phyloP scores from a whole-genome alignment of 352 stramenopile species.

The Blastocystis sp. region DNA sequence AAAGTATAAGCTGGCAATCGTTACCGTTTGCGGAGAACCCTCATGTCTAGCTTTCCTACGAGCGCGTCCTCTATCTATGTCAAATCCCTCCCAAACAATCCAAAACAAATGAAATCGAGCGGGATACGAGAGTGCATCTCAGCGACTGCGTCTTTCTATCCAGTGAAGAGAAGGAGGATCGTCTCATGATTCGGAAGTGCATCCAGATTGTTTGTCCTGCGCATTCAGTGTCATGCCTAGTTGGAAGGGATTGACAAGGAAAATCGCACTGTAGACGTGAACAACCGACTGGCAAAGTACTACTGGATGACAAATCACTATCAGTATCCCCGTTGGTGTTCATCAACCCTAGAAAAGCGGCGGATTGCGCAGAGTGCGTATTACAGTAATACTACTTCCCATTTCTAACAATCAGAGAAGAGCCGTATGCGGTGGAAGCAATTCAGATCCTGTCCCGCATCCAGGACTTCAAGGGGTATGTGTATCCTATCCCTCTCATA shows the following conservation, averaged over 20 bases:
- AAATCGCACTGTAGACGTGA: background rate
- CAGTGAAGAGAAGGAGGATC: conserved; percentile 29
- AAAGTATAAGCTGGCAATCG: conserved; percentile 28
- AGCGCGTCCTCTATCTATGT: conserved; percentile 3
- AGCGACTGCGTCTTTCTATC: conserved; percentile 39
- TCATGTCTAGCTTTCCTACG: conserved; percentile 26
- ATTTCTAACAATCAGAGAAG: background rate
- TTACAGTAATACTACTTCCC: background rate
- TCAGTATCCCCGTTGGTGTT: background rate
- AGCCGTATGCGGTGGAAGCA: conserved; percentile 41
- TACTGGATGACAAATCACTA: conserved; percentile 62
- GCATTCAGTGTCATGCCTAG: background rate
- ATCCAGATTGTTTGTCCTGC: conserved; percentile 33
- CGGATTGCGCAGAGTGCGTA: background rate
- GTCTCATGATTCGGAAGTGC: conserved; percentile 23
- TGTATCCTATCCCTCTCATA: background rate
- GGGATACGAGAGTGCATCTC: conserved; percentile 9
- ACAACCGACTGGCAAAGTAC: background rate
- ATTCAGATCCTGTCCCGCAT: conserved; percentile 28
- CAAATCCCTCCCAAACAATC: background rate
- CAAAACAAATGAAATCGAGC: background rate
- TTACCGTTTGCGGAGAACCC: background rate
- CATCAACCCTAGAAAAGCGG: conserved; percentile 10
- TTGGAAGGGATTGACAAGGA: conserved; percentile 40
- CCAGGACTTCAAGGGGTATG: conserved; percentile 50